A percentile compares a stretch with the other conserved stretches of the same genome.
These are phyloP conservation scores for Backusella morwellensis DNA, from an alignment of 192 early-diverging fungal species.

Conservation along the genomic window DNA sequence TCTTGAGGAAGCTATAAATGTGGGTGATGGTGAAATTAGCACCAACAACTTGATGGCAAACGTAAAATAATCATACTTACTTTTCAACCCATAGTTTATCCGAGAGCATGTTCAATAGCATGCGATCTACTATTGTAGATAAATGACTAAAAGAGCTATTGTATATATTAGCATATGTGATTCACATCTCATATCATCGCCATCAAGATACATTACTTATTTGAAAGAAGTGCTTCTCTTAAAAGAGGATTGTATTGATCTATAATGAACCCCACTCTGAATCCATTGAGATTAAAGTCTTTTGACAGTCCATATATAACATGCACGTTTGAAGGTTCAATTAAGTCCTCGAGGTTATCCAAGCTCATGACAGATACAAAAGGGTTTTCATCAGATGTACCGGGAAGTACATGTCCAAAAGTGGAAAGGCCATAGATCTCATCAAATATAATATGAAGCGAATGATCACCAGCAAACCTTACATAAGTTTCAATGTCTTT, in stretches of 20 bases:
- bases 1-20: too few species aligned
- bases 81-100: constrained; percentile 56
- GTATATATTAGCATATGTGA: neutral
- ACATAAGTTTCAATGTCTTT: constrained; percentile 53
- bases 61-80: neutral
- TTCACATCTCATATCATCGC: too few species aligned
- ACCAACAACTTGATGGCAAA: too few species aligned
- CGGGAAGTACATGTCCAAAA: constrained; percentile 39
- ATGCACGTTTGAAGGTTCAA: constrained; percentile 62
- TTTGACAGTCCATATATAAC: constrained; percentile 82
- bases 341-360: constrained; percentile 35
- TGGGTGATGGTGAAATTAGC: too few species aligned
- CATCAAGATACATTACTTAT: constrained; percentile 29
- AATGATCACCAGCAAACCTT: constrained; percentile 57
- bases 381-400: constrained; percentile 27
- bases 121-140: constrained; percentile 56
- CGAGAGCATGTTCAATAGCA: constrained; percentile 52
- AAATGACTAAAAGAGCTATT: constrained; percentile 59
- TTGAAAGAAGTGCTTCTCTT: constrained; percentile 28
- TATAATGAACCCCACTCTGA: constrained; percentile 65
- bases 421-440: constrained; percentile 78
- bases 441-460: constrained; percentile 73
- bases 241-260: constrained; percentile 61
- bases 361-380: constrained; percentile 64
- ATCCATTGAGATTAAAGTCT: constrained; percentile 79